These are phyloP conservation scores for Phytophthora palmivora DNA, from an alignment of 352 stramenopile genomes.

Conservation along the genomic window DNA sequence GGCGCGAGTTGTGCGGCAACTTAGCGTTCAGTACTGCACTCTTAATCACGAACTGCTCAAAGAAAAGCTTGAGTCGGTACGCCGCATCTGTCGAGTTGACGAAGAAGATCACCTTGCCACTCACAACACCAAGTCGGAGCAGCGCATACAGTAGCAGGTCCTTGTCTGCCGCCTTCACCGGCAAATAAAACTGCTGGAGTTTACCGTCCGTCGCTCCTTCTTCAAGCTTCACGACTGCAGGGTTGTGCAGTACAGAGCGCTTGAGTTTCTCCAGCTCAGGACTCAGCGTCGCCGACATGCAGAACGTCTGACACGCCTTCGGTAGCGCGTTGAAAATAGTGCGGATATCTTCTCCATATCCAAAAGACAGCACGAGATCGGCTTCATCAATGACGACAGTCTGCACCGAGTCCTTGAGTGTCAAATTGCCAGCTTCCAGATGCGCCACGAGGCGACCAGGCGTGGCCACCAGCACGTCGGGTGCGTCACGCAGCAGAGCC, in stretches of 20 bases:
- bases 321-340: slow-evolving; percentile 95
- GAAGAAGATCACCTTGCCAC: slow-evolving; percentile 99
- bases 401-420: slow-evolving; percentile 92
- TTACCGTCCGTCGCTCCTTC: slow-evolving; percentile 90
- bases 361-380: slow-evolving; percentile 98
- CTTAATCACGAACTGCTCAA: slow-evolving; percentile 99
- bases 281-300: slow-evolving; percentile 98
- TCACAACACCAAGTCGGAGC: slow-evolving; percentile 97
- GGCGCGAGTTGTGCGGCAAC: slow-evolving; percentile 96
- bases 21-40: slow-evolving; percentile 98
- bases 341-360: slow-evolving; percentile 93
- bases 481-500: slow-evolving; percentile 83
- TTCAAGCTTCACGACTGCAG: slow-evolving; percentile 97
- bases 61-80: slow-evolving; percentile 99
- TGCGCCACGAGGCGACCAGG: slow-evolving; percentile 94
- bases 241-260: slow-evolving; percentile 97
- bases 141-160: slow-evolving; percentile 98
- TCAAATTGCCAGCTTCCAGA: slow-evolving; percentile 80
- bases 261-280: slow-evolving; percentile 97
- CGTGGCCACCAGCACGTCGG: slow-evolving; percentile 95
- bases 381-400: slow-evolving; percentile 99
- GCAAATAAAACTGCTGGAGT: slow-evolving; percentile 97
- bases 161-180: slow-evolving; percentile 92
- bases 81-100: slow-evolving; percentile 95
- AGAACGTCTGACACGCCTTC: slow-evolving; percentile 98